Base-by-base conservation (phyloP, 768 basidiomycete species). In the Mycena polygramma region DNA sequence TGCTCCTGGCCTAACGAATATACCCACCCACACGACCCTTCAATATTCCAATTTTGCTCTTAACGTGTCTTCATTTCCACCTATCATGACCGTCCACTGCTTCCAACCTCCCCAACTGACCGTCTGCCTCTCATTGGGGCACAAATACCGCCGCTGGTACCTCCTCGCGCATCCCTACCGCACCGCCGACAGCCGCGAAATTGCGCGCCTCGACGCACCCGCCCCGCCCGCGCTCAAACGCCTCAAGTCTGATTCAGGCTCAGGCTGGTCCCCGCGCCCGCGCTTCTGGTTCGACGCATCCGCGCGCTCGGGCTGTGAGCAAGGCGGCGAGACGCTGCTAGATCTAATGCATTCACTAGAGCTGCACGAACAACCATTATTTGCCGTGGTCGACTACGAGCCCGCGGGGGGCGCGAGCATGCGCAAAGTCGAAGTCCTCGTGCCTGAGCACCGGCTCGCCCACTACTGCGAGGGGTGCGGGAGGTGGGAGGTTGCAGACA, bases 281-380 rank as follows among this genome's bases (percentile, higher is more conserved):
- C 72, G 72, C 4, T 75, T 75, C 61, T 71, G 70, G 67, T 75
- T 75, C 68, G 45, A 68, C 65, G 61, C 59, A 0, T n/a, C 15
- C 26, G 72, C 72, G 55, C 45, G 35, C 15, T 68, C 72, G 11
- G 74, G 74, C 13, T 75, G 74, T 72, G 74, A 75, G 57, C 49
- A 22, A 24, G 57, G 37, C 8, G 68, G 55, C 19, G 68, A 72
- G 63, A 66, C 72, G 37, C 74, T 75, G n/a, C 70, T 75, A 22
- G 74, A 73, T 17, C 57, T 73, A 13, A 67, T 75, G 5, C 55
- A 73, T 2, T n/a, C 48, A 24, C 57, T 73, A 6, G 72, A 66
- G 19, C 35, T 73, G 24, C 54, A 19, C 14, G 46, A 71, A 36
- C 67, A 54, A 0, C 69, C 72, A 19, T 67, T 75, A 7, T 60